Evolutionary conservation across 768 basidiomycete genomes (phyloP), one percentile per base, ranked within the genome.

Genomic region (Lentinula detonsa): DNA sequence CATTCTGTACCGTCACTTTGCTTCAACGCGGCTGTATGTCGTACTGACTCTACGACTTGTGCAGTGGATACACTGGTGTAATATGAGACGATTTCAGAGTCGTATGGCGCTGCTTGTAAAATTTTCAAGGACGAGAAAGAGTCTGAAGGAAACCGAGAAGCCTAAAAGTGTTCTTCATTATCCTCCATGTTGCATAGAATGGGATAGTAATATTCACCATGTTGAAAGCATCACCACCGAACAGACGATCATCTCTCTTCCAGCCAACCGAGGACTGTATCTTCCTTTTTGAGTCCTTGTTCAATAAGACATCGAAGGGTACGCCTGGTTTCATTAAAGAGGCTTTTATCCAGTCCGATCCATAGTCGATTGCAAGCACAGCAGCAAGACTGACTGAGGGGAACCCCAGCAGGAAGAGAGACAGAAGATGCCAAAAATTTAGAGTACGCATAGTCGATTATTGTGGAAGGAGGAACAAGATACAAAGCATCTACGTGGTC

Each of bases 251-350:
- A 11, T 86, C 86, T 66, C 86, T 86, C 74, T 97, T 96, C 91
- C 95, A 96, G 9, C 86, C 91, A 0, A 98, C 93, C 1, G 87
- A 84, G 15, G 90, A 86, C 65, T 91, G 88, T 34, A 97, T 93
- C 76, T 98, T 98, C 62, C 97, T 81, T 77, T 98, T 98, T 33
- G 95, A 97, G 71, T 98, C 96, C 71, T 92, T 92, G 77, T 98
- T 97, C 60, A 98, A 79, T 31, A 99, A 81, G 34, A 99, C 92
- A 74, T 99, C 97, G 67, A 99, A 96, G 4, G 96, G 95, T 35
- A 91, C 75, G 49, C 93, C 95, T 1, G 95, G 94, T 69, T 94
- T 95, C 81, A 98, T 89, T 61, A 98, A 77, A 4, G 95, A 95
- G 33, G 94, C 92, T 74, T 98, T 99, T 69, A 95, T 98, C 83